Evolutionary conservation across 2,329 filamentous ascomycete species (phyloP).

Genomic region (Didymella segeticola): DNA sequence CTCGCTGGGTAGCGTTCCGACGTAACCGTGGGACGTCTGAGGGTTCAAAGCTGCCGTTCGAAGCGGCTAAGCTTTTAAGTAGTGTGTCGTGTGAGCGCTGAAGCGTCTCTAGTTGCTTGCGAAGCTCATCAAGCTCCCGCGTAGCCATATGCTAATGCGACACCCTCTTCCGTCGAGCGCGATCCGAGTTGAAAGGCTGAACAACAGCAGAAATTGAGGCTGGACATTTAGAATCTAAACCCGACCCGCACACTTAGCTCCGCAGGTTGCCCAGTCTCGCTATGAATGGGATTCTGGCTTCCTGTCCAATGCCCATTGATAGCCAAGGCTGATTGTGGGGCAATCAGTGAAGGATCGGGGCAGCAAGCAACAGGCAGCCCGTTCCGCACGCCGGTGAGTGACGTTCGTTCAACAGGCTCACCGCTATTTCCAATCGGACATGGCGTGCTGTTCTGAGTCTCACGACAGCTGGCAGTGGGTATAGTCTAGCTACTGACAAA

Average conservation of each 20-base stretch:
- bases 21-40: slow-evolving; percentile 33
- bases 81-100: slow-evolving; percentile 42
- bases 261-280: slow-evolving; percentile 28
- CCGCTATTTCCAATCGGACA: slow-evolving; percentile 31
- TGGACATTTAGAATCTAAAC: slow-evolving; percentile 9
- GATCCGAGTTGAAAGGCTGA: slow-evolving; percentile 7
- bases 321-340: slow-evolving; percentile 23
- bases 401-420: slow-evolving; percentile 21
- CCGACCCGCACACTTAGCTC: slow-evolving; percentile 26
- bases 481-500: background rate
- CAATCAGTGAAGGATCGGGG: slow-evolving; percentile 4
- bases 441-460: background rate
- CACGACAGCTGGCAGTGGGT: background rate
- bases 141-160: slow-evolving; percentile 31
- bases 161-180: slow-evolving; percentile 9
- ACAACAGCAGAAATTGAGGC: slow-evolving; percentile 7
- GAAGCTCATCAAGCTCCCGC: slow-evolving; percentile 40
- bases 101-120: slow-evolving; percentile 42
- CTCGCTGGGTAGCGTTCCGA: slow-evolving; percentile 30
- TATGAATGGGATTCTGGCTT: slow-evolving; percentile 11
- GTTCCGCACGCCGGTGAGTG: slow-evolving; percentile 14
- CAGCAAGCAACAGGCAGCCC: slow-evolving; percentile 14
- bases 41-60: slow-evolving; percentile 37
- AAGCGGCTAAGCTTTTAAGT: slow-evolving; percentile 36
- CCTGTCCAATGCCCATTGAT: slow-evolving; percentile 24